Evolutionary conservation across 805 yeast species (phyloP).

Genomic region (Torulaspora gathmanii): DNA sequence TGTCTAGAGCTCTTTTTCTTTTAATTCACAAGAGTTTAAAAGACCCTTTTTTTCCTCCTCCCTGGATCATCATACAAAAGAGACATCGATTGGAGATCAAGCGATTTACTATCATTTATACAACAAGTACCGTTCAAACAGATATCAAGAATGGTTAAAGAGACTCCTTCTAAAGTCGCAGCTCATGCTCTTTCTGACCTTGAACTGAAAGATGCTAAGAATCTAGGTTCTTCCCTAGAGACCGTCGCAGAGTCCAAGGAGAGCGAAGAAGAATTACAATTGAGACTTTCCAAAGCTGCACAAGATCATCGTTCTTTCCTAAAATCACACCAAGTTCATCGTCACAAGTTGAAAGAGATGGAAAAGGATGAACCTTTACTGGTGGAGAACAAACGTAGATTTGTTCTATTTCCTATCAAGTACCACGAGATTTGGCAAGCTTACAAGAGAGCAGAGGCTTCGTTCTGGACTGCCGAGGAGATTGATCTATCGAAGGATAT

Average conservation of each 20-base stretch:
- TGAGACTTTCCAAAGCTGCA: constrained; percentile 34
- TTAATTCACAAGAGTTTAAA: background rate
- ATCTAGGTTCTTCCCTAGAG: constrained; percentile 42
- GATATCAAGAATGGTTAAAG: constrained; percentile 35
- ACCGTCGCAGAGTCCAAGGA: constrained; percentile 37
- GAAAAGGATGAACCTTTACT: constrained; percentile 90
- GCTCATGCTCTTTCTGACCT: constrained; percentile 53
- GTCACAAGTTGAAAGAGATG: constrained; percentile 64
- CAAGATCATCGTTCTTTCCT: constrained; percentile 52
- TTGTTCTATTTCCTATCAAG: constrained; percentile 91
- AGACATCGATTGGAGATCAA: background rate
- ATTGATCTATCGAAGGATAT: constrained; percentile 89
- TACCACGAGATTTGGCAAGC: constrained; percentile 98
- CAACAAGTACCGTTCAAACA: background rate
- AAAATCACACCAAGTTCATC: constrained; percentile 59
- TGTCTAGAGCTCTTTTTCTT: background rate
- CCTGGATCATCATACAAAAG: too few relatives aligned
- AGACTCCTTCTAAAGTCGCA: constrained; percentile 68
- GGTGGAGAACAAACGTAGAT: constrained; percentile 77
- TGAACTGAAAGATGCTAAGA: constrained; percentile 44
- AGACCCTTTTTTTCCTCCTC: too few relatives aligned
- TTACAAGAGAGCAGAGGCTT: constrained; percentile 98
- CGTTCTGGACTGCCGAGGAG: constrained; percentile 99
- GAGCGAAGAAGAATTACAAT: constrained; percentile 20
- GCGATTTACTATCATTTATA: background rate